phyloP scores from a whole-genome alignment of 2,329 filamentous ascomycete genomes.

The Mollisiaceae sp. region DNA sequence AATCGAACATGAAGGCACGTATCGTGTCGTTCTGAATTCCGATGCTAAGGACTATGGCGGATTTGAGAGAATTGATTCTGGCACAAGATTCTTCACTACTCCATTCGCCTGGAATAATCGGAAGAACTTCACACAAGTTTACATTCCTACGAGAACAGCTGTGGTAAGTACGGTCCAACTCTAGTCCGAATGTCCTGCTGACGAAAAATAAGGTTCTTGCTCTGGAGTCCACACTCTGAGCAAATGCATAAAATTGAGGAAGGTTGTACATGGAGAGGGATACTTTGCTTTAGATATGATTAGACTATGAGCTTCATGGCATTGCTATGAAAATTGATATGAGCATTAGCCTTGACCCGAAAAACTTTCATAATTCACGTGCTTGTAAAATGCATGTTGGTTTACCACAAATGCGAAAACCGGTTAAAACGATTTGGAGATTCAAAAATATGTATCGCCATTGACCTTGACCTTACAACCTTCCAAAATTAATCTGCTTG shows the following conservation, averaged over 20 bases:
- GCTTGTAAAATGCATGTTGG: no score
- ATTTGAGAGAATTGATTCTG: slow-evolving; percentile 74
- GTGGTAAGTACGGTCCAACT: slow-evolving; percentile 62
- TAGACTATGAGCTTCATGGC: slow-evolving; percentile 13
- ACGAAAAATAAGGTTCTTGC: slow-evolving; percentile 42
- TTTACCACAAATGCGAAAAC: no score
- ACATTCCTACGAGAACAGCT: slow-evolving; percentile 83
- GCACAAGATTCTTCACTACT: slow-evolving; percentile 91
- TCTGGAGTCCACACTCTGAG: slow-evolving; percentile 44
- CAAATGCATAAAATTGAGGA: not conserved
- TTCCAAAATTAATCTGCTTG: not conserved
- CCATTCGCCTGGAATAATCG: slow-evolving; percentile 88
- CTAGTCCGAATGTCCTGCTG: not conserved
- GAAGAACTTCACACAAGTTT: slow-evolving; percentile 90
- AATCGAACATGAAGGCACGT: slow-evolving; percentile 82
- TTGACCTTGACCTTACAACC: no score
- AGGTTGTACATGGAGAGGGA: not conserved
- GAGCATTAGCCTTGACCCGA: not conserved
- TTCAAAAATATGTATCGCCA: no score
- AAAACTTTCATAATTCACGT: no score
- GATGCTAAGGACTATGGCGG: slow-evolving; percentile 82
- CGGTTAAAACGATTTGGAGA: no score
- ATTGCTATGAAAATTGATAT: not conserved
- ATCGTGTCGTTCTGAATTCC: slow-evolving; percentile 82
- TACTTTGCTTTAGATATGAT: slow-evolving; percentile 6